Evolutionary conservation across 2,329 filamentous ascomycete species (phyloP).

Genomic region (Pseudocercospora musae): DNA sequence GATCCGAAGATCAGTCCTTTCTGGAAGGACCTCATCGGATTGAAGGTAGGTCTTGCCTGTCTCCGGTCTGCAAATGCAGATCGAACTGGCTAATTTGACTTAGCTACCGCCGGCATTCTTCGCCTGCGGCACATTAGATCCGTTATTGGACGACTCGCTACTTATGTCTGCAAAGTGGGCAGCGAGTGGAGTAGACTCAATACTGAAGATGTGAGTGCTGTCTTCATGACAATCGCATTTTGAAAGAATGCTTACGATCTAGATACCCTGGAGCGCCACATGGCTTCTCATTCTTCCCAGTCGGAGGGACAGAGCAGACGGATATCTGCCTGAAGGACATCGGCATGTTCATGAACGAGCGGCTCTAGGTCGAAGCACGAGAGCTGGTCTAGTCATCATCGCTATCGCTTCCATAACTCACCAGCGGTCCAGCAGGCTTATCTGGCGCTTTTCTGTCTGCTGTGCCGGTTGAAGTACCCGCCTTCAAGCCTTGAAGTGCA

Average conservation of each 20-base stretch:
- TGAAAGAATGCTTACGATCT: conserved; percentile 1
- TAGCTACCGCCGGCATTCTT: conserved; percentile 54
- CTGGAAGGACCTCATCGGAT: conserved; percentile 44
- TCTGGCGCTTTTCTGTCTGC: conserved; percentile 52
- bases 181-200: conserved; percentile 49
- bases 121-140: conserved; percentile 54
- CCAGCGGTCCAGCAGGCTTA: conserved; percentile 66
- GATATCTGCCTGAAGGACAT: conserved; percentile 42
- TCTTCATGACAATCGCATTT: not conserved
- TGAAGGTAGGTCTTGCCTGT: conserved; percentile 18
- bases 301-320: conserved; percentile 35
- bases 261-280: conserved; percentile 47
- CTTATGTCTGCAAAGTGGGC: conserved; percentile 56
- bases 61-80: not conserved
- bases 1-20: conserved; percentile 50
- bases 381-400: conserved; percentile 55
- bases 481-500: conserved; percentile 61
- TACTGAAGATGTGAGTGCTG: conserved; percentile 45
- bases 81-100: conserved; percentile 8
- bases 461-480: conserved; percentile 38
- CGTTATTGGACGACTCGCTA: conserved; percentile 51
- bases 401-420: conserved; percentile 86
- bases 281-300: conserved; percentile 48
- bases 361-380: conserved; percentile 12
- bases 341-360: conserved; percentile 38